Base-by-base conservation (phyloP, 352 stramenopile genomes). In the Pelagophyceae sp. region DNA sequence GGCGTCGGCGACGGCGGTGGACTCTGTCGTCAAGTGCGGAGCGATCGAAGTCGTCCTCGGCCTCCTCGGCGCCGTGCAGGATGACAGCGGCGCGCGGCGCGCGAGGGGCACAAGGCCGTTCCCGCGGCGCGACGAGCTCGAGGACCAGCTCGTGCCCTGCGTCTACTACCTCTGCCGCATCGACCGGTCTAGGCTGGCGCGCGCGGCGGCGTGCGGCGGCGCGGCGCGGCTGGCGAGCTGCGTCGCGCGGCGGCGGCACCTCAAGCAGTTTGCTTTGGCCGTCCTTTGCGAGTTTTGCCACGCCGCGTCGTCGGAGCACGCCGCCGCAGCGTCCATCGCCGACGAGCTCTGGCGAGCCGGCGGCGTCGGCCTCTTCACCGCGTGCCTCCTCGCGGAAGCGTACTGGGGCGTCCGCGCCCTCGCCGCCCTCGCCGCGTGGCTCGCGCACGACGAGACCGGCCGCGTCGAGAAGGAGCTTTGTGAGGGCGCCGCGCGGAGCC, bases 81-180 rank as follows among this genome's bases (percentile, higher is more conserved):
- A 51, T 6, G 6, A 25, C 19, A 32, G 19, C 35, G 32, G 5
- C 32, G 11, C 3, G 15, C 15, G 20, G 23, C 15, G 11, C 11
- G 29, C 23, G 31, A 20, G 6, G 23, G 31, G 15, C 23, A 33
- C 15, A n/a, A 70, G 29, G 29, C 20, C 17, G 11, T 38, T 72
- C 64, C 64, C 54, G 93, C 94, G 35, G 11, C 37, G 84, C 82
- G 32, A 94, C 77, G 90, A 96, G 72, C 81, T 95, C 0, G 90
- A 96, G 76, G 94, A 94, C 64, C 89, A 96, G 72, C 87, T 95
- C 50, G 84, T 97, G 6, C 91, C 92, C 78, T 87, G 89, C 1
- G 94, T 97, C 85, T 97, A 93, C 74, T 96, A 97, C 77, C 81
- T 97, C 23, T 97, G 92, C 77, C 88, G 90, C 23, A 93, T 97